Evolutionary conservation across 805 yeast genomes (phyloP).

Genomic region (Isabelozyma rhagii): DNA sequence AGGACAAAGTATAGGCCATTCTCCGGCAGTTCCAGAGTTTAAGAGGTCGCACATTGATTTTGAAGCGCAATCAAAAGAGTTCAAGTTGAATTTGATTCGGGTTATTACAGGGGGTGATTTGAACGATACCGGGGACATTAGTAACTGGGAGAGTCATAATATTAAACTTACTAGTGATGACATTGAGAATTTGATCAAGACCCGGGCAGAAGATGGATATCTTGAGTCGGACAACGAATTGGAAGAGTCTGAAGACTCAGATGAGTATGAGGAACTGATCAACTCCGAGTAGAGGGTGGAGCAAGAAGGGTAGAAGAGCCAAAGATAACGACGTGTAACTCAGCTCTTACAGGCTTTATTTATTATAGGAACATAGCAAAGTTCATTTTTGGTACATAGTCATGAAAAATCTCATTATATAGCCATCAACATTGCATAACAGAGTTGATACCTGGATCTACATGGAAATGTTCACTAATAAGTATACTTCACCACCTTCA

Average conservation of each 20-base stretch:
- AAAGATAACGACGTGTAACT: too few relatives aligned
- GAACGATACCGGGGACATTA: slow-evolving; percentile 23
- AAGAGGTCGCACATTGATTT: slow-evolving; percentile 47
- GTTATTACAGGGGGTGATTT: slow-evolving; percentile 57
- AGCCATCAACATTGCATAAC: too few relatives aligned
- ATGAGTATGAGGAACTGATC: not conserved
- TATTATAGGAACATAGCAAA: too few relatives aligned
- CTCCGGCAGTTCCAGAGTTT: slow-evolving; percentile 46
- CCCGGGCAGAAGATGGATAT: not conserved
- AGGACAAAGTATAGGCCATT: slow-evolving; percentile 90
- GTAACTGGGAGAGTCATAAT: slow-evolving; percentile 37
- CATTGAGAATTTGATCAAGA: slow-evolving; percentile 12
- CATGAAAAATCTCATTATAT: too few relatives aligned
- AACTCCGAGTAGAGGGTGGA: not conserved
- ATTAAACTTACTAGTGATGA: slow-evolving; percentile 20
- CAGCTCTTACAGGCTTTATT: too few relatives aligned
- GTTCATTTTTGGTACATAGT: too few relatives aligned
- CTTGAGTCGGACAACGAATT: slow-evolving; percentile 6
- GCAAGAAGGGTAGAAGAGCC: too few relatives aligned
- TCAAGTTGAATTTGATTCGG: slow-evolving; percentile 49
- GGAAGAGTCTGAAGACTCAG: not conserved
- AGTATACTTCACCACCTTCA: too few relatives aligned
- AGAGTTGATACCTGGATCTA: too few relatives aligned
- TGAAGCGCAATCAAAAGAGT: slow-evolving; percentile 43
- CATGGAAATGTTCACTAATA: too few relatives aligned